Conservation (phyloP, 257 asterid genomes). For the Solanum pinnatisectum region DNA sequence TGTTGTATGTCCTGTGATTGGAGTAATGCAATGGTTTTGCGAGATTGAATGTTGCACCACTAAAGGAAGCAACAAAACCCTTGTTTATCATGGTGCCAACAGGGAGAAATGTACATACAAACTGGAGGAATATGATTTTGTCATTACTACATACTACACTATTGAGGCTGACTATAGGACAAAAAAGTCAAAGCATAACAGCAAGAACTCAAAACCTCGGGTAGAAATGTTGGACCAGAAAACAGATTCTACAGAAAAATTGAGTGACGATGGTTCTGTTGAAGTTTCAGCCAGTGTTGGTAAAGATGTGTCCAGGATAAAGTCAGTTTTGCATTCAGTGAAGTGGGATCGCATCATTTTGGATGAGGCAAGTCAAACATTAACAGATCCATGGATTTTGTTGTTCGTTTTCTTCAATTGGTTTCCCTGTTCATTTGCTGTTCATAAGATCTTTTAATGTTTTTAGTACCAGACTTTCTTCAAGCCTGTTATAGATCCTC, state of each 20-base stretch:
- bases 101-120: slow-evolving; percentile 38
- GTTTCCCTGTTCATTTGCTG: background rate
- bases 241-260: slow-evolving; percentile 8
- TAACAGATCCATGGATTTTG: background rate
- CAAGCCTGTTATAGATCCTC: background rate
- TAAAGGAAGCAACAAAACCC: slow-evolving; percentile 64
- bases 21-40: slow-evolving; percentile 62
- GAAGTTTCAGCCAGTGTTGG: slow-evolving; percentile 23
- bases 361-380: slow-evolving; percentile 55
- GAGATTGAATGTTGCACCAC: slow-evolving; percentile 28
- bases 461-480: too few relatives aligned
- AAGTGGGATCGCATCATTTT: slow-evolving; percentile 77
- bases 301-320: slow-evolving; percentile 15
- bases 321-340: slow-evolving; percentile 59
- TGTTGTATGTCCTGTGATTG: slow-evolving; percentile 74
- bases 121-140: slow-evolving; percentile 68
- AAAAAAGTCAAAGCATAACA: slow-evolving; percentile 69
- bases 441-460: too few relatives aligned
- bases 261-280: slow-evolving; percentile 10
- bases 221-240: slow-evolving; percentile 10
- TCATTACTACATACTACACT: slow-evolving; percentile 74
- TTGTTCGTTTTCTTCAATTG: background rate
- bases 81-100: slow-evolving; percentile 73
- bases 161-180: slow-evolving; percentile 65
- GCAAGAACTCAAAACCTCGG: slow-evolving; percentile 20